These are phyloP conservation scores for Ottelia alismoides DNA, from an alignment of 106 monocot genomes.

Conservation along the genomic window DNA sequence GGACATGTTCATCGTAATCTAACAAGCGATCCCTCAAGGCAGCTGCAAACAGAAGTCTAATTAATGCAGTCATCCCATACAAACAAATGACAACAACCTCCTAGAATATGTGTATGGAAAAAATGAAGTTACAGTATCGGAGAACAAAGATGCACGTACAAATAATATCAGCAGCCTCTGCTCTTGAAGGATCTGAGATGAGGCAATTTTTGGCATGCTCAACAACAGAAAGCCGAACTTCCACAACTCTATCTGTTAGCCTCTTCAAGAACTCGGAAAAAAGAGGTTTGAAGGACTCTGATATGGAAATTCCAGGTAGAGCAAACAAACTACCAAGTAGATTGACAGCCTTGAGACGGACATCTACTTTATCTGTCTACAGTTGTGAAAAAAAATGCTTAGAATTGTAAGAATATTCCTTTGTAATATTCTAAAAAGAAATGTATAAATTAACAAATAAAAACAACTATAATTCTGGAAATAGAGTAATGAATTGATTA, in stretches of 20 bases:
- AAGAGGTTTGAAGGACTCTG: constrained; percentile 71
- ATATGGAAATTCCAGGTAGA: constrained; percentile 40
- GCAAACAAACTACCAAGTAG: constrained; percentile 71
- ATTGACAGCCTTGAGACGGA: constrained; percentile 58
- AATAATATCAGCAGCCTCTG: constrained; percentile 63
- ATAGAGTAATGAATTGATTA: no score
- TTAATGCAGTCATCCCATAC: background rate
- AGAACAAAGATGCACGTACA: constrained; percentile 28
- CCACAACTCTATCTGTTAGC: constrained; percentile 66
- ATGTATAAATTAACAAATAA: no score
- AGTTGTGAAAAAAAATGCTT: constrained; percentile 22
- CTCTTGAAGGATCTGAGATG: constrained; percentile 51
- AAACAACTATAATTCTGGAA: no score
- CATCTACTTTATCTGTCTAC: constrained; percentile 64
- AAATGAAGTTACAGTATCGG: background rate
- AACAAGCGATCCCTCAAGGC: constrained; percentile 59
- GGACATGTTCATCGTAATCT: constrained; percentile 84
- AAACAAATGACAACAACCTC: no score
- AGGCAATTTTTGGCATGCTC: constrained; percentile 69
- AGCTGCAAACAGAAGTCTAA: constrained; percentile 23
- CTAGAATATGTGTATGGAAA: no score
- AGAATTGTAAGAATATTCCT: no score
- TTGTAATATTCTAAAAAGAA: no score
- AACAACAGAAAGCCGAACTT: constrained; percentile 63
- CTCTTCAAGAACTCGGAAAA: constrained; percentile 82